phyloP scores from a whole-genome alignment of 345 rosid genomes.

The Balakata baccata region DNA sequence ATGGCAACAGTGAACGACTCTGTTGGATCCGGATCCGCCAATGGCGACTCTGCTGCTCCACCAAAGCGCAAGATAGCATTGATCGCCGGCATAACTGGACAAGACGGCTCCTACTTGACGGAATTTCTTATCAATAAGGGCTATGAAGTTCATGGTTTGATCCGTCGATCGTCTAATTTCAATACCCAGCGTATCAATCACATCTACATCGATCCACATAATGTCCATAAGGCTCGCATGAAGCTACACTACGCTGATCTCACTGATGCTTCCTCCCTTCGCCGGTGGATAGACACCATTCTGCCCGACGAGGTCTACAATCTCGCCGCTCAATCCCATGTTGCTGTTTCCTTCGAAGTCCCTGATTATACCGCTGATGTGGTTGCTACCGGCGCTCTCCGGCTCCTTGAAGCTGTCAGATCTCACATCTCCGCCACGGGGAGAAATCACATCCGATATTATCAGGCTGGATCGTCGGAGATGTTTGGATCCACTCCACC shows the following conservation, averaged over 20 bases:
- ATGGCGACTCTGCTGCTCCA: conserved; percentile 29
- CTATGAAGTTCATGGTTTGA: conserved; percentile 80
- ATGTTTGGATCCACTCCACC: conserved; percentile 97
- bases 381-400: conserved; percentile 91
- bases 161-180: conserved; percentile 94
- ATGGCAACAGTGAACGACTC: conserved; percentile 29
- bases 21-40: conserved; percentile 37
- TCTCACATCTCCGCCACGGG: conserved; percentile 79
- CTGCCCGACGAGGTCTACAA: conserved; percentile 88
- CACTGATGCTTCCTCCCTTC: conserved; percentile 85
- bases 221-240: conserved; percentile 76
- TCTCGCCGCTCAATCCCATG: conserved; percentile 93
- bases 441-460: conserved; percentile 57
- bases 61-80: conserved; percentile 52
- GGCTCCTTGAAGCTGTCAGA: conserved; percentile 89
- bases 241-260: conserved; percentile 92
- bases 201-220: conserved; percentile 96
- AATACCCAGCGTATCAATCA: conserved; percentile 94
- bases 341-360: conserved; percentile 92
- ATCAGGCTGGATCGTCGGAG: conserved; percentile 94
- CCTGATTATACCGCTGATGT: conserved; percentile 95
- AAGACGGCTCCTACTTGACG: conserved; percentile 92
- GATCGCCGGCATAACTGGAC: conserved; percentile 93
- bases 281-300: conserved; percentile 92
- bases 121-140: conserved; percentile 80